A percentile compares a stretch with the other conserved stretches of the same genome.
These are phyloP conservation scores for Tarenaya hassleriana DNA, from an alignment of 345 rosid species.

Conservation along the genomic window DNA sequence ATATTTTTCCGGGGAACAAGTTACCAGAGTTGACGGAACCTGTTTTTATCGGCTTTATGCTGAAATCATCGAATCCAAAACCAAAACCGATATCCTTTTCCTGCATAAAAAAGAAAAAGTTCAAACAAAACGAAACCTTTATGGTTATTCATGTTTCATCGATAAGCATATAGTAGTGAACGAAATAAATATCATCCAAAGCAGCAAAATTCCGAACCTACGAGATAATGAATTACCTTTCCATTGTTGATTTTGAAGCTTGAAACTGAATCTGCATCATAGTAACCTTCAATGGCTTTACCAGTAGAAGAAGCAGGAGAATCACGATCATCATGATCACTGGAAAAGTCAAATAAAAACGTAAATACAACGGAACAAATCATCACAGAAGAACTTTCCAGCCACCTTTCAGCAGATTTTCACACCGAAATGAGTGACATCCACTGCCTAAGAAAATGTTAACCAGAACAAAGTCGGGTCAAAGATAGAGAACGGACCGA, in stretches of 20 bases:
- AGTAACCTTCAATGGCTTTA: conserved; percentile 46
- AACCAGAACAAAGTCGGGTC: conserved; percentile 1
- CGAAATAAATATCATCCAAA: not conserved
- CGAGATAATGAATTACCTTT: conserved; percentile 36
- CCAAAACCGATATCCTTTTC: conserved; percentile 37
- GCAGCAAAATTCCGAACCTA: not conserved
- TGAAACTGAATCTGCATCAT: conserved; percentile 70
- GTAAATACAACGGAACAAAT: not conserved
- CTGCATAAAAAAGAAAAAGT: conserved; percentile 31
- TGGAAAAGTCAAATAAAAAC: conserved; percentile 28
- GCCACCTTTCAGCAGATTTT: not conserved
- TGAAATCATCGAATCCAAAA: conserved; percentile 57
- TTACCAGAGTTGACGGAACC: conserved; percentile 36
- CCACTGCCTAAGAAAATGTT: conserved; percentile 3
- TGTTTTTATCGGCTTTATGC: conserved; percentile 68
- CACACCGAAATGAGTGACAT: not conserved
- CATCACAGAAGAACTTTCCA: not conserved
- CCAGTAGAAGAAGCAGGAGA: conserved; percentile 51
- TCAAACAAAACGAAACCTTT: no score
- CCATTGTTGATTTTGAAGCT: conserved; percentile 41
- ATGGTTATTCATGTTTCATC: no score
- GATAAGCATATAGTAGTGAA: no score
- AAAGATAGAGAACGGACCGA: conserved; percentile 31
- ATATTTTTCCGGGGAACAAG: conserved; percentile 37
- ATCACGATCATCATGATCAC: conserved; percentile 46